Base-by-base conservation (phyloP, 2,329 filamentous ascomycete genomes). In the Cadophora luteo-olivacea region DNA sequence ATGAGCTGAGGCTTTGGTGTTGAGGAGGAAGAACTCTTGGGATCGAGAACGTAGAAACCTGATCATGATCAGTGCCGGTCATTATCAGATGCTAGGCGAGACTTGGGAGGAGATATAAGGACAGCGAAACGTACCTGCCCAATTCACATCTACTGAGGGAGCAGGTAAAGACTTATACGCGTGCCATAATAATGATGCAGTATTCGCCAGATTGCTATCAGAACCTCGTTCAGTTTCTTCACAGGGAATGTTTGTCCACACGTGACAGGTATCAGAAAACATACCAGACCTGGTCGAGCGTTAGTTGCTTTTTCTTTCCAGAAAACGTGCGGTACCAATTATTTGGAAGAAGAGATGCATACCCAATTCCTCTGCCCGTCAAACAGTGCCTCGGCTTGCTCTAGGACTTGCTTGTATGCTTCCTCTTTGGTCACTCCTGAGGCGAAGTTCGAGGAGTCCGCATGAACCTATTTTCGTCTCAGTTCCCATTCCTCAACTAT, bases 311-410 rank as follows among this genome's bases (percentile, higher is more conserved):
- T n/a, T n/a, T n/a, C n/a, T n/a, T n/a, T n/a, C n/a, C n/a, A 65
- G 64, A 67, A 62, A 64, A 24, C 64, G 16, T 64, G 62, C n/a
- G 32, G 1, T 16, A 55, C 51, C 8, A 52, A 24, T 51, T 2
- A 25, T 38, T 12, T n/a, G 9, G 29, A 41, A 32, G 25, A 7
- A 12, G 25, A 19, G 22, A 65, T 51, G 16, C 25, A 61, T 80
- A 94, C 92, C 92, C 92, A 95, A 76, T 95, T 94, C 62, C 89
- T 85, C 78, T 95, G 92, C 7, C 85, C 91, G 29, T 89, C 85
- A 73, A 93, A 89, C 0, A 96, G 82, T 0, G 88, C 88, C 70
- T 87, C 84, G 0, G 91, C 89, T 77, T 94, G 90, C 63, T 90
- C 83, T 14, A 94, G 81, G 1, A 95, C 88, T 75, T 94, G 92